Conservation (phyloP, 1,284 basidiomycete genomes). For the Trametes sp. region DNA sequence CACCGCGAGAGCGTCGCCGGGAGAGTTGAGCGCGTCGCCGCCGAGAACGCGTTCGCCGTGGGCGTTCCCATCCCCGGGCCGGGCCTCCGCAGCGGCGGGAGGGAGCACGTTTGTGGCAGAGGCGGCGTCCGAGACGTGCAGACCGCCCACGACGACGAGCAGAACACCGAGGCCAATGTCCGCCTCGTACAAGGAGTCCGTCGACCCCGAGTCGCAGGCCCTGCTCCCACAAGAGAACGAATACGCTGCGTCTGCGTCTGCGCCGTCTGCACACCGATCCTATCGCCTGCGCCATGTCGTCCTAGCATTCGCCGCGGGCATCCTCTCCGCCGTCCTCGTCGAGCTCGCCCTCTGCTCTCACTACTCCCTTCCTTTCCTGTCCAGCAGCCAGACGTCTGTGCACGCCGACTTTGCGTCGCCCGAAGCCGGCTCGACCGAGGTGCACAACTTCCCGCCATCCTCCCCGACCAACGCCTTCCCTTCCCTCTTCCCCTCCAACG, state of each 20-base stretch:
- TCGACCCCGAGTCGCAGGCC: slow-evolving; percentile 27
- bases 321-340: slow-evolving; percentile 31
- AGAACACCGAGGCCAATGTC: slow-evolving; percentile 17
- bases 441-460: slow-evolving; percentile 74
- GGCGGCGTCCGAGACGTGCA: neutral
- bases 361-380: slow-evolving; percentile 14
- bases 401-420: slow-evolving; percentile 54
- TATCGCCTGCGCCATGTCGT: slow-evolving; percentile 26
- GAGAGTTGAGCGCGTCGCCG: neutral
- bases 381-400: neutral
- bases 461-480: slow-evolving; percentile 75
- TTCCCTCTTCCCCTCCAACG: slow-evolving; percentile 73
- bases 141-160: slow-evolving; percentile 11
- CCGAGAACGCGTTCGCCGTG: neutral
- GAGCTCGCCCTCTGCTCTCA: slow-evolving; percentile 29
- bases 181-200: slow-evolving; percentile 25
- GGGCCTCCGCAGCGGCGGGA: neutral
- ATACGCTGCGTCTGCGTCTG: neutral
- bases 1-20: neutral
- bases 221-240: slow-evolving; percentile 25
- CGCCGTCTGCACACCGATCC: slow-evolving; percentile 10
- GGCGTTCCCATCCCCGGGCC: slow-evolving; percentile 8
- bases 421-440: slow-evolving; percentile 73
- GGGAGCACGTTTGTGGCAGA: neutral
- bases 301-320: slow-evolving; percentile 28